These are phyloP conservation scores for Penicillium fimorum DNA, from an alignment of 495 filamentous ascomycete genomes.

Conservation along the genomic window DNA sequence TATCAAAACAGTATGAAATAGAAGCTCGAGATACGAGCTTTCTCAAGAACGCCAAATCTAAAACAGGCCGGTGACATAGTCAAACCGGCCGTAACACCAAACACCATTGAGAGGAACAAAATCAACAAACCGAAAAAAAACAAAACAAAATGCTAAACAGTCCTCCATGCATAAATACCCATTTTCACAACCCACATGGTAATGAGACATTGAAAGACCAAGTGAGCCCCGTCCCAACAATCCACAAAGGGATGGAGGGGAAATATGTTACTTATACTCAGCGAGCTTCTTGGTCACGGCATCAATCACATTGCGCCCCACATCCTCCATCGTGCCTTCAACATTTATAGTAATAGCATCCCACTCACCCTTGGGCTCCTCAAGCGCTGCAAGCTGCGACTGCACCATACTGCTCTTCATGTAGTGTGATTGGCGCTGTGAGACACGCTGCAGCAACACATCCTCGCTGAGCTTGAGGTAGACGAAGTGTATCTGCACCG, in stretches of 20 bases:
- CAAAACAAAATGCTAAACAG: constrained; percentile 9
- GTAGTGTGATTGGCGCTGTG: constrained; percentile 75
- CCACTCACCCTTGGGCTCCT: constrained; percentile 76
- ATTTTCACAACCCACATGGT: neutral
- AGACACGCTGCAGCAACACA: constrained; percentile 71
- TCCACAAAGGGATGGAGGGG: neutral
- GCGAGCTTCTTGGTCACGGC: constrained; percentile 47
- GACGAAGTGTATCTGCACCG: constrained; percentile 85
- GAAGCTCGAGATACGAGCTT: neutral
- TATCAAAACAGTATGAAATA: neutral
- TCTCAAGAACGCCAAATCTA: constrained; percentile 8
- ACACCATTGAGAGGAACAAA: constrained; percentile 10
- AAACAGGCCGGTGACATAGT: constrained; percentile 2
- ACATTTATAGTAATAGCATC: constrained; percentile 88
- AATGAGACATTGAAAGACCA: neutral
- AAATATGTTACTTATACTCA: constrained; percentile 27
- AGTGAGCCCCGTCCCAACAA: neutral
- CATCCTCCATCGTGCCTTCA: constrained; percentile 58
- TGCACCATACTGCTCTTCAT: constrained; percentile 99
- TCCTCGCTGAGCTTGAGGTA: constrained; percentile 80
- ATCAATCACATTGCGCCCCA: constrained; percentile 62
- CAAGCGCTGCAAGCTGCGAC: constrained; percentile 81
- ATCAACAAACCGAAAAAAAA: constrained; percentile 17
- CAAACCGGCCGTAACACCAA: constrained; percentile 6
- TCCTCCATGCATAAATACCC: constrained; percentile 14